Conservation (phyloP, 108 stramenopile genomes). For the Discostella stelligeroides region DNA sequence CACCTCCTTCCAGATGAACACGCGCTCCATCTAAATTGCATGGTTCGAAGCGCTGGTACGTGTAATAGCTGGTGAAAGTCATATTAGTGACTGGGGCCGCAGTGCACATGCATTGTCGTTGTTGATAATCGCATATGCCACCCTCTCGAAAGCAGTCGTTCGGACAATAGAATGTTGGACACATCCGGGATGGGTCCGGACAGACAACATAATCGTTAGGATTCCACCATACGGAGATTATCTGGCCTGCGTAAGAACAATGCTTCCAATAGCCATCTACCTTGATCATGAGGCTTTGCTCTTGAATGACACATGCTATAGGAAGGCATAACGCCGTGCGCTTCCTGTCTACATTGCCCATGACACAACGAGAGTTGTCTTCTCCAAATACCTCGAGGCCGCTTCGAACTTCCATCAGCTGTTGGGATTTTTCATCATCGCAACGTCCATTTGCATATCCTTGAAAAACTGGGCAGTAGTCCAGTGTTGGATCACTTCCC, state of each 20-base stretch:
- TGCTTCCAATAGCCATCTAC: conserved; percentile 70
- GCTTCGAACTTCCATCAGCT: conserved; percentile 49
- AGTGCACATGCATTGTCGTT: conserved; percentile 73
- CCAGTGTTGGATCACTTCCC: conserved; percentile 72
- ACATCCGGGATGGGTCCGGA: conserved; percentile 72
- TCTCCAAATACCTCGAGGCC: conserved; percentile 66
- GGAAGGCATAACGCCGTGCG: conserved; percentile 72
- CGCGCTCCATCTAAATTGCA: conserved; percentile 25
- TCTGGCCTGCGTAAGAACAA: conserved; percentile 65
- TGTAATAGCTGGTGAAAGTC: conserved; percentile 33
- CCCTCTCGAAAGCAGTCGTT: conserved; percentile 75
- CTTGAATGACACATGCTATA: conserved; percentile 82
- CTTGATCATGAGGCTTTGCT: conserved; percentile 65
- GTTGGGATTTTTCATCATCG: conserved; percentile 35
- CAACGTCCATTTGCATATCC: conserved; percentile 75
- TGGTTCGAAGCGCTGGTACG: conserved; percentile 29
- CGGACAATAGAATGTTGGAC: conserved; percentile 83
- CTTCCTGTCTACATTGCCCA: conserved; percentile 48
- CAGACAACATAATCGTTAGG: conserved; percentile 61
- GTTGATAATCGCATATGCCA: conserved; percentile 70
- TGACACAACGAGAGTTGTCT: conserved; percentile 74
- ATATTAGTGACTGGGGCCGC: conserved; percentile 14
- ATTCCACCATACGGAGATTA: conserved; percentile 57
- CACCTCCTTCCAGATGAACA: neutral
- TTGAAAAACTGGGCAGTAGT: conserved; percentile 82